Base-by-base conservation (phyloP, 116 monocot genomes). In the Dioscorea cayenensis region DNA sequence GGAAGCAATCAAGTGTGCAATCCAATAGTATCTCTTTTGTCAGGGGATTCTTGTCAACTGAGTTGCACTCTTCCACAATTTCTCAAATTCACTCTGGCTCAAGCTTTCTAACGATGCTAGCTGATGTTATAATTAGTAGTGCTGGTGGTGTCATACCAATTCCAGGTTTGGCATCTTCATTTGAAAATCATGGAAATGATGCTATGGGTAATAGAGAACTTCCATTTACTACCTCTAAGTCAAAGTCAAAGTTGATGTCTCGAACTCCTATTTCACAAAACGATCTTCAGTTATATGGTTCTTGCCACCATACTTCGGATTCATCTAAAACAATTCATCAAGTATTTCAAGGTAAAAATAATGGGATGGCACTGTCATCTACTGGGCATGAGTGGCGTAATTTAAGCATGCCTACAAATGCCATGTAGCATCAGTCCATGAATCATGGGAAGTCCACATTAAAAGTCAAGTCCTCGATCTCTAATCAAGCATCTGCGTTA, bases 11-110 rank as follows among this genome's bases (percentile, higher is more conserved):
- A 77, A 51, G 28, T 72, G 22, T 70, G 68, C 2, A 84, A 75
- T 76, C 80, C 83, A 23, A 78, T 83, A 77, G 68, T 77, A 13
- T 61, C 85, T 72, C 76, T 84, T 64, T 69, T 83, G n/a, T 84
- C 85, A 60, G 81, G 84, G 35, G 51, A 69, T 72, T 74, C 79
- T 10, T 64, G 67, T 66, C 37, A 72, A 43, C 62, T 71, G 35
- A 32, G 32, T 49, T 49, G 64, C 59, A 76, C 73, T 17, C 35
- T 79, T 74, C 50, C 71, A 14, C 75, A 75, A 36, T 68, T 66
- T 19, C 60, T n/a, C 80, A 55, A 75, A 70, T 68, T 48, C 77
- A 59, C 64, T 32, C 65, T 43, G 27, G 22, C 72, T 63, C 22
- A 81, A 77, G 59, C 79, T 73, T 66, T 72, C 64, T 74, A 20